These are phyloP conservation scores for Cyclostephanos tholiformis DNA, from an alignment of 108 stramenopile genomes.

Conservation along the genomic window DNA sequence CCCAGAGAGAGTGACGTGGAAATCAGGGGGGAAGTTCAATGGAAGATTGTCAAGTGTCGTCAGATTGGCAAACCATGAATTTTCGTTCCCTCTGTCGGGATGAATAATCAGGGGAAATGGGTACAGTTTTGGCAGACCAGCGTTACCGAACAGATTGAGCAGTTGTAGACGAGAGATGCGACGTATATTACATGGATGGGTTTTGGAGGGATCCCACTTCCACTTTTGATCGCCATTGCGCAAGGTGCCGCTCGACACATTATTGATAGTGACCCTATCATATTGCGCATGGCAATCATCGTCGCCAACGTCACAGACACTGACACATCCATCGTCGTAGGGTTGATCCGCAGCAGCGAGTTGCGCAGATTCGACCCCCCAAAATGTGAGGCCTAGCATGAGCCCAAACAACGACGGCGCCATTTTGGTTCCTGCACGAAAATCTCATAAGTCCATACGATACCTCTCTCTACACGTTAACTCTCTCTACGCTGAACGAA, in stretches of 20 bases:
- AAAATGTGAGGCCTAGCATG: neutral
- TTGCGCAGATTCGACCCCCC: neutral
- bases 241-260: neutral
- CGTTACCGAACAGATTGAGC: constrained; percentile 35
- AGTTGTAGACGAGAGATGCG: constrained; percentile 53
- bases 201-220: constrained; percentile 66
- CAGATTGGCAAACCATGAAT: constrained; percentile 52
- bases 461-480: too few species aligned
- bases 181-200: constrained; percentile 70
- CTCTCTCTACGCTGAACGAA: too few species aligned
- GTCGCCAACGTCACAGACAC: neutral
- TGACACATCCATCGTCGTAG: neutral
- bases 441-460: too few species aligned
- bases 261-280: neutral
- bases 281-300: neutral
- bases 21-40: constrained; percentile 54
- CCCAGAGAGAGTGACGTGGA: constrained; percentile 76
- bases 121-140: constrained; percentile 60
- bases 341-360: neutral
- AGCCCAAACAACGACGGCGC: constrained; percentile 1
- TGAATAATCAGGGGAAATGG: constrained; percentile 62
- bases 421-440: too few species aligned
- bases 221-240: constrained; percentile 24
- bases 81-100: constrained; percentile 35
- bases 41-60: constrained; percentile 56